These are phyloP conservation scores for Russula dissimulans DNA, from an alignment of 768 basidiomycete genomes.

Conservation along the genomic window DNA sequence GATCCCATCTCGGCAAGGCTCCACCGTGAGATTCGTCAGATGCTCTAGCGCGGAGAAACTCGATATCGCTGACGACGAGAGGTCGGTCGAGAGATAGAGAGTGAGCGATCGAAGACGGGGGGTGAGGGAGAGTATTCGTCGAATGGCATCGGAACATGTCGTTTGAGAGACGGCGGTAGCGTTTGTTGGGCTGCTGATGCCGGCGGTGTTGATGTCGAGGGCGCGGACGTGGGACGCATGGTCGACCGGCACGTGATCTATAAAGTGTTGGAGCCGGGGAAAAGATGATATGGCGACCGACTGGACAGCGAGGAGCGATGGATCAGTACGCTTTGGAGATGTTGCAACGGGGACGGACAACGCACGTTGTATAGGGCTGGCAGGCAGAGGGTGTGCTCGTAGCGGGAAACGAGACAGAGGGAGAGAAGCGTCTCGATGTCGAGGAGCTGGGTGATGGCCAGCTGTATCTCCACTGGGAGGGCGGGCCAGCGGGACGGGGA, in stretches of 20 bases:
- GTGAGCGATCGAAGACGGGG: slow-evolving; percentile 14
- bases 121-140: background rate
- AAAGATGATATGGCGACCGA: slow-evolving; percentile 11
- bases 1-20: slow-evolving; percentile 13
- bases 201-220: slow-evolving; percentile 15
- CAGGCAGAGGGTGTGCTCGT: slow-evolving; percentile 6
- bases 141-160: slow-evolving; percentile 9
- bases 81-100: slow-evolving; percentile 16
- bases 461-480: slow-evolving; percentile 18
- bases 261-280: slow-evolving; percentile 12
- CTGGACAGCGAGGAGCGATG: background rate
- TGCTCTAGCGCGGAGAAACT: slow-evolving; percentile 7
- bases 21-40: slow-evolving; percentile 12
- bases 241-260: slow-evolving; percentile 12
- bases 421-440: slow-evolving; percentile 13
- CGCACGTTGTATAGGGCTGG: slow-evolving; percentile 16
- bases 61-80: slow-evolving; percentile 6
- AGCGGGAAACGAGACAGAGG: slow-evolving; percentile 5
- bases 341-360: background rate
- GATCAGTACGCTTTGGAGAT: background rate
- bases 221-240: slow-evolving; percentile 14
- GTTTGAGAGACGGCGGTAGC: background rate
- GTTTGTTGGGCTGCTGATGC: background rate
- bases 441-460: slow-evolving; percentile 16
- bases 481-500: slow-evolving; percentile 1